A percentile compares a stretch with the other conserved stretches of the same genome.
phyloP scores from a whole-genome alignment of 2,329 filamentous ascomycete genomes.

The Ophidiomyces ophidiicola region DNA sequence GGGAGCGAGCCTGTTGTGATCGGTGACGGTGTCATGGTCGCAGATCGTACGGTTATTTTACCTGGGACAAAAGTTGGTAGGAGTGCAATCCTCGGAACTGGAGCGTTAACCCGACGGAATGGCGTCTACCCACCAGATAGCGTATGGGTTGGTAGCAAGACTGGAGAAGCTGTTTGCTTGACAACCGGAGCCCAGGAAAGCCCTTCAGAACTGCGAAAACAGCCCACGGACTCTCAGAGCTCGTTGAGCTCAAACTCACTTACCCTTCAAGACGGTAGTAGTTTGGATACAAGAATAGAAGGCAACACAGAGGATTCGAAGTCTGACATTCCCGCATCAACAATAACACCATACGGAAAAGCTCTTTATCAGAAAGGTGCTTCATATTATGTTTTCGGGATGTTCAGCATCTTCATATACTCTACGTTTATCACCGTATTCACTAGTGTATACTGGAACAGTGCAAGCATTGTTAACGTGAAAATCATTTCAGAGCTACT shows the following conservation, averaged over 20 bases:
- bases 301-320: neutral
- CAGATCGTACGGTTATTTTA: neutral
- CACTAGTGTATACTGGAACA: neutral
- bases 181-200: neutral
- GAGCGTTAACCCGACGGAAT: neutral
- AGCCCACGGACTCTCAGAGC: too few species aligned
- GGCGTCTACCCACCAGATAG: slow-evolving; percentile 1
- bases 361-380: slow-evolving; percentile 1
- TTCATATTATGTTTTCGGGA: neutral
- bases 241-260: too few species aligned
- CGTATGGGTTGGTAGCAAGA: slow-evolving; percentile 3
- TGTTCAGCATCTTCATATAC: neutral
- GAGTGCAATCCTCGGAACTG: neutral
- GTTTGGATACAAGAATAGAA: too few species aligned
- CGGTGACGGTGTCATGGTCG: slow-evolving; percentile 4
- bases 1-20: neutral
- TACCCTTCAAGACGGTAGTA: too few species aligned
- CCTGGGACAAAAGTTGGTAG: slow-evolving; percentile 1
- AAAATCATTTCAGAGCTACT: neutral
- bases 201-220: too few species aligned
- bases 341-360: slow-evolving; percentile 1
- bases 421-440: neutral
- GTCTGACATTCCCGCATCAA: neutral
- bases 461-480: neutral
- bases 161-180: neutral